phyloP scores from a whole-genome alignment of 2,329 filamentous ascomycete genomes.

The Calcarisporium arbuscula region DNA sequence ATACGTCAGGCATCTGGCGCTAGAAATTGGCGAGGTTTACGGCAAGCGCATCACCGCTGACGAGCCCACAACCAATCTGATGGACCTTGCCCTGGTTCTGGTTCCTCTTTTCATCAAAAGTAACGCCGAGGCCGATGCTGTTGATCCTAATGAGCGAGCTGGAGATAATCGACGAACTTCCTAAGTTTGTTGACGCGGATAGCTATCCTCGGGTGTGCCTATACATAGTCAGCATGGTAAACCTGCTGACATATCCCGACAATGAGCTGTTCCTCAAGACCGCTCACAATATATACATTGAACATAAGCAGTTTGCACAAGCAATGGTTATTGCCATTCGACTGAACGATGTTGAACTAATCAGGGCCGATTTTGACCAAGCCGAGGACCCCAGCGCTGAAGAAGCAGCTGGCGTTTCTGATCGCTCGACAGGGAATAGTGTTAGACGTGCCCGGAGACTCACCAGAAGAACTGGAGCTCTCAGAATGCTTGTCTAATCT shows the following conservation, averaged over 20 bases:
- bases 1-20: conserved; percentile 89
- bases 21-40: conserved; percentile 95
- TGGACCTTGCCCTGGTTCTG: conserved; percentile 75
- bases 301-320: conserved; percentile 88
- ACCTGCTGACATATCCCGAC: conserved; percentile 92
- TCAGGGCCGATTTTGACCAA: conserved; percentile 72
- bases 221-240: conserved; percentile 99
- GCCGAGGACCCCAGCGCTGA: conserved; percentile 74
- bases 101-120: conserved; percentile 94
- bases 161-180: conserved; percentile 91
- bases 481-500: conserved; percentile 82
- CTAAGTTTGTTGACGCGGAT: conserved; percentile 85
- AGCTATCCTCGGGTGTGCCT: conserved; percentile 90
- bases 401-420: conserved; percentile 91
- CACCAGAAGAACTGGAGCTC: conserved; percentile 66
- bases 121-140: conserved; percentile 96
- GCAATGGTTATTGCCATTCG: conserved; percentile 93
- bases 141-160: conserved; percentile 95
- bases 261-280: conserved; percentile 93
- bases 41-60: conserved; percentile 81
- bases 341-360: conserved; percentile 79
- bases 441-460: conserved; percentile 56
- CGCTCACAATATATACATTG: conserved; percentile 87
- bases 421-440: conserved; percentile 87
- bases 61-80: conserved; percentile 74